Conservation (phyloP, 768 basidiomycete genomes). For the Nidularia sp. region DNA sequence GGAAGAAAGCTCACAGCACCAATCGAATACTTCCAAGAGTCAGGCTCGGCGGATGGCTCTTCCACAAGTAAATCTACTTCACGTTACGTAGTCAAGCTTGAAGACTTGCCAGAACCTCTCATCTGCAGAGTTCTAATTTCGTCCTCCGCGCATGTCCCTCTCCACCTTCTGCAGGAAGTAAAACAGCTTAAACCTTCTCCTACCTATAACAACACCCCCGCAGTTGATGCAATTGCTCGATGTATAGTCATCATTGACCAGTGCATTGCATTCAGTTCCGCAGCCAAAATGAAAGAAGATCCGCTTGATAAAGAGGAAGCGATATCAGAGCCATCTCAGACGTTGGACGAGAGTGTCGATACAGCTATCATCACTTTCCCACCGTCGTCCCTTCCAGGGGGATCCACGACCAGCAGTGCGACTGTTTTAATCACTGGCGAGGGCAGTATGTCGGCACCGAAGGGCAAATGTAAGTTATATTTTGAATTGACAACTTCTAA, state of each 20-base stretch:
- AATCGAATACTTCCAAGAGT: constrained; percentile 5
- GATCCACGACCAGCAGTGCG: constrained; percentile 44
- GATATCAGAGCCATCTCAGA: constrained; percentile 12
- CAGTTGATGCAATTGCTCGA: constrained; percentile 14
- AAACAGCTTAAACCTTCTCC: constrained; percentile 4
- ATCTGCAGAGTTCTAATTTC: constrained; percentile 54
- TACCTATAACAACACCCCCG: constrained; percentile 2
- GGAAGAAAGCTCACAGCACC: constrained; percentile 41
- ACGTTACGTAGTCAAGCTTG: constrained; percentile 44
- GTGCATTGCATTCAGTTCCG: constrained; percentile 23
- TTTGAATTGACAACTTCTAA: constrained; percentile 4
- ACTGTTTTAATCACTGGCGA: constrained; percentile 69
- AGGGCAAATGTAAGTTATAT: constrained; percentile 60
- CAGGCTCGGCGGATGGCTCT: background rate
- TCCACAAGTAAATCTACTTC: constrained; percentile 1
- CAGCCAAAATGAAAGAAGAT: background rate
- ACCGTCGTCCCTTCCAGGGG: constrained; percentile 53
- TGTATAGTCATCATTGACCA: constrained; percentile 34
- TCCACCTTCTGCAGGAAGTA: constrained; percentile 14
- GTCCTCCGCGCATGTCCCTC: constrained; percentile 31
- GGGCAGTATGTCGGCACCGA: constrained; percentile 69
- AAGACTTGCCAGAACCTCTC: constrained; percentile 59
- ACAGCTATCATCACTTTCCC: constrained; percentile 74
- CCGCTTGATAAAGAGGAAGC: constrained; percentile 3
- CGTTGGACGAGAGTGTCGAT: constrained; percentile 35